These are phyloP conservation scores for Cladosporium sp. DNA, from an alignment of 2,329 filamentous ascomycete genomes.

Conservation along the genomic window DNA sequence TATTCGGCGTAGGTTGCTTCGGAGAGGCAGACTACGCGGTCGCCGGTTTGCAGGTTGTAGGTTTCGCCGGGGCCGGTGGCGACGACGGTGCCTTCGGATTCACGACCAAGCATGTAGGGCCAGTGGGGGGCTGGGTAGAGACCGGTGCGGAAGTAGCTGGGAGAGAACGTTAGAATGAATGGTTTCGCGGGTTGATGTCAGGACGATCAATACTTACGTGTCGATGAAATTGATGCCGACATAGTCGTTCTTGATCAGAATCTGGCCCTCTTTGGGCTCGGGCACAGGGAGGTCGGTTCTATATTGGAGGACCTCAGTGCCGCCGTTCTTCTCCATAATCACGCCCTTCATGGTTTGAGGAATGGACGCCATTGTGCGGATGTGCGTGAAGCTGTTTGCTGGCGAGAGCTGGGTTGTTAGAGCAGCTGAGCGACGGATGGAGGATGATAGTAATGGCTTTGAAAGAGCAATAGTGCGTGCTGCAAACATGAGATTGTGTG, in stretches of 20 bases:
- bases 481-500: conserved; percentile 6
- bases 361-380: conserved; percentile 48
- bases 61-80: conserved; percentile 57
- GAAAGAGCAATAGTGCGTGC: background rate
- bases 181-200: background rate
- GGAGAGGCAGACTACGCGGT: conserved; percentile 70
- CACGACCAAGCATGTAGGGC: conserved; percentile 76
- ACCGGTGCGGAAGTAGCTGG: conserved; percentile 78
- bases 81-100: conserved; percentile 72
- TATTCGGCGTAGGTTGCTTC: conserved; percentile 60
- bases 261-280: conserved; percentile 63
- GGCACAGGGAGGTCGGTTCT: conserved; percentile 72
- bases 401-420: conserved; percentile 9
- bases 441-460: background rate
- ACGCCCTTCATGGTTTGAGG: conserved; percentile 73
- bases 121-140: conserved; percentile 69
- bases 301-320: conserved; percentile 69
- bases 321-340: conserved; percentile 70
- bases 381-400: background rate
- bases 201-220: conserved; percentile 52
- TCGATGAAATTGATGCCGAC: conserved; percentile 88
- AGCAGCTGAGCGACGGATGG: conserved; percentile 6
- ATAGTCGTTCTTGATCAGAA: conserved; percentile 79
- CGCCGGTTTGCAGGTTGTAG: conserved; percentile 60
- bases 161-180: background rate